phyloP scores from a whole-genome alignment of 2,329 filamentous ascomycete species.

The Fusarium zealandicum region DNA sequence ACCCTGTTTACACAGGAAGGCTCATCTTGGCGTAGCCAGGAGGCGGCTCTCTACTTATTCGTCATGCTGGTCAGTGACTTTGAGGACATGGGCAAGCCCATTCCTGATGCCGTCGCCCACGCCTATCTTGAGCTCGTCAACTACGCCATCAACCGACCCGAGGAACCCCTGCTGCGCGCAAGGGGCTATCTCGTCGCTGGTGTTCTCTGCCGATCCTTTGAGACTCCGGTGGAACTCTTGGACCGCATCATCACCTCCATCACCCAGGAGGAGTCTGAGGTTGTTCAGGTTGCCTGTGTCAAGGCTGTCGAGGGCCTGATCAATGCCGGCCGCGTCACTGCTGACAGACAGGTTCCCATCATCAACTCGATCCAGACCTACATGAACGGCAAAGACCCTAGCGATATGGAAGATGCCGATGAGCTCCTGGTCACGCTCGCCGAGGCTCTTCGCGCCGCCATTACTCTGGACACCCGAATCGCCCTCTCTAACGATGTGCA shows the following conservation, averaged over 20 bases:
- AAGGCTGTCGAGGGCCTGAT: constrained; percentile 79
- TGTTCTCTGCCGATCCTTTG: constrained; percentile 73
- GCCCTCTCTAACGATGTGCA: constrained; percentile 75
- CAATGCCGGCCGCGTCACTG: constrained; percentile 57
- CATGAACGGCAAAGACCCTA: constrained; percentile 79
- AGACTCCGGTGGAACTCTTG: constrained; percentile 70
- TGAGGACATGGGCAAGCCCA: constrained; percentile 74
- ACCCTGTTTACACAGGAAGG: constrained; percentile 69
- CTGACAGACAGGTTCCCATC: constrained; percentile 66
- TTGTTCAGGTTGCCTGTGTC: constrained; percentile 91
- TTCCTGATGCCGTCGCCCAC: constrained; percentile 73
- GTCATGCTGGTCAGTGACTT: constrained; percentile 87
- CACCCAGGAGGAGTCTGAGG: constrained; percentile 77
- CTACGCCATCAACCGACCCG: constrained; percentile 72
- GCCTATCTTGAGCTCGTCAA: constrained; percentile 83
- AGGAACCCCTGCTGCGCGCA: constrained; percentile 81
- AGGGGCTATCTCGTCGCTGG: constrained; percentile 89
- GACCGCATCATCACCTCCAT: constrained; percentile 79
- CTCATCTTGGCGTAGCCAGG: constrained; percentile 68
- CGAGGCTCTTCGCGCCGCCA: constrained; percentile 83
- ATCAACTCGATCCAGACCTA: constrained; percentile 74
- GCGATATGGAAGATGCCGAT: constrained; percentile 85
- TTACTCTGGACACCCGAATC: constrained; percentile 78
- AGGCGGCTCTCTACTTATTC: constrained; percentile 84
- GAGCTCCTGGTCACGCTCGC: constrained; percentile 91